These are phyloP conservation scores for Rhizopus delemar DNA, from an alignment of 371 early-diverging fungal genomes.

Conservation along the genomic window DNA sequence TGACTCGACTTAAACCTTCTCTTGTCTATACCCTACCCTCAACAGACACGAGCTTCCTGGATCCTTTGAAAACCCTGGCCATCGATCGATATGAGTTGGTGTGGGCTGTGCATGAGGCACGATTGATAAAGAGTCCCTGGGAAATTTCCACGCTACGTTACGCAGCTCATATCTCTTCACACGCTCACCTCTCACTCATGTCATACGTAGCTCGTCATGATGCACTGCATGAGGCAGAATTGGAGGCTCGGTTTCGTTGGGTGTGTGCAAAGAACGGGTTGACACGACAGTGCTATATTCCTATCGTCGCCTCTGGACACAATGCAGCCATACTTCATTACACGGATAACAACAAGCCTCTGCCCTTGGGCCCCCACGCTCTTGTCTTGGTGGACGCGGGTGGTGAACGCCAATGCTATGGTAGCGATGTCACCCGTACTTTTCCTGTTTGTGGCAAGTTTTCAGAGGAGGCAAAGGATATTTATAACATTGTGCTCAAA, in stretches of 20 bases:
- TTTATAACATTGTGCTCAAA: slow-evolving; percentile 77
- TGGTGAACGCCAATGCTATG: slow-evolving; percentile 73
- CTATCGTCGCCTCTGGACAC: slow-evolving; percentile 51
- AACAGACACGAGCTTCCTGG: slow-evolving; percentile 5
- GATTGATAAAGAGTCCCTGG: slow-evolving; percentile 55
- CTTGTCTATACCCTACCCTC: slow-evolving; percentile 34
- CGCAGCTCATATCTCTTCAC: slow-evolving; percentile 41
- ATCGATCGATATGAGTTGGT: slow-evolving; percentile 1
- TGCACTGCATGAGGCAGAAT: slow-evolving; percentile 42
- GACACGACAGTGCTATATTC: slow-evolving; percentile 44
- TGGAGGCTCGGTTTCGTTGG: slow-evolving; percentile 51
- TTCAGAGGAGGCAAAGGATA: slow-evolving; percentile 62
- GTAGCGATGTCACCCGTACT: slow-evolving; percentile 83
- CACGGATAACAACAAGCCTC: slow-evolving; percentile 38
- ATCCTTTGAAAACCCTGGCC: background rate
- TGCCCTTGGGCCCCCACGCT: slow-evolving; percentile 14
- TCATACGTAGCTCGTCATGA: slow-evolving; percentile 13
- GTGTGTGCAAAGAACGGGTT: slow-evolving; percentile 48
- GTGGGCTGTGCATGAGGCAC: slow-evolving; percentile 46
- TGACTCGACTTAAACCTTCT: slow-evolving; percentile 29
- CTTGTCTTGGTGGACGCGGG: slow-evolving; percentile 83
- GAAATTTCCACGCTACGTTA: slow-evolving; percentile 51
- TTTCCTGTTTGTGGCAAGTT: slow-evolving; percentile 78
- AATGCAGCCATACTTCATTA: slow-evolving; percentile 53
- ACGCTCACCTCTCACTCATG: slow-evolving; percentile 53